Evolutionary conservation across 257 asterid genomes (phyloP), one percentile per base, ranked within the genome.

Genomic region (Gentiana dahurica): DNA sequence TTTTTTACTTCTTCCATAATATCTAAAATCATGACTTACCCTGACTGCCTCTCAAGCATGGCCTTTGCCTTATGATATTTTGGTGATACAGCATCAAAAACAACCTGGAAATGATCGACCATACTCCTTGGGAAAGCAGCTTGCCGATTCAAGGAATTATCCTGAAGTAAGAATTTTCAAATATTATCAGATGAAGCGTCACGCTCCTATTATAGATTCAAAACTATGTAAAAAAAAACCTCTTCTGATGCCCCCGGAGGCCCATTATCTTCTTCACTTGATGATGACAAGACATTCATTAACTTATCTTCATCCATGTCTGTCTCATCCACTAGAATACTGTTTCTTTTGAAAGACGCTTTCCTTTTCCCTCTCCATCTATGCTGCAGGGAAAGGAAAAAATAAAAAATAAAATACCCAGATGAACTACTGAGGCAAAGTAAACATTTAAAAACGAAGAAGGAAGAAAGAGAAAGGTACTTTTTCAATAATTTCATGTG

Each of bases 41-140:
- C 62, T 13, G 65, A 70, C 36, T 79, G 72, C 57, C 66, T 49
- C 41, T 83, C 76, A 58, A 68, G 58, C 51, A 71, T 68, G 49
- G 55, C 39, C 50, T 62, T 64, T 43, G 74, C 68, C 45, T 59
- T 57, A 47, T 73, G 72, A 52, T 73, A 80, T 24, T 60, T 67
- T 13, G 36, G 52, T 44, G 82, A 53, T 9, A 65, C 73, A 32
- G 73, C 68, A 71, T 79, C 87, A 63, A 86, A 72, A 68, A 82
- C 94, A 63, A 81, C 86, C 60, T 83, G 90, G 71, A 89, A 84
- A 69, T 75, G 85, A 74, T 86, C 89, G n/a, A 78, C 86, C 81
- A 89, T 80, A 43, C 85, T 79, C 71, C 65, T 79, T 65, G 80
- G 75, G 51, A 68, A 53, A 57, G 50, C 62, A 41, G 76, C 49